Evolutionary conservation across 2,329 filamentous ascomycete species (phyloP).

Genomic region (Endoconidiophora polonica): DNA sequence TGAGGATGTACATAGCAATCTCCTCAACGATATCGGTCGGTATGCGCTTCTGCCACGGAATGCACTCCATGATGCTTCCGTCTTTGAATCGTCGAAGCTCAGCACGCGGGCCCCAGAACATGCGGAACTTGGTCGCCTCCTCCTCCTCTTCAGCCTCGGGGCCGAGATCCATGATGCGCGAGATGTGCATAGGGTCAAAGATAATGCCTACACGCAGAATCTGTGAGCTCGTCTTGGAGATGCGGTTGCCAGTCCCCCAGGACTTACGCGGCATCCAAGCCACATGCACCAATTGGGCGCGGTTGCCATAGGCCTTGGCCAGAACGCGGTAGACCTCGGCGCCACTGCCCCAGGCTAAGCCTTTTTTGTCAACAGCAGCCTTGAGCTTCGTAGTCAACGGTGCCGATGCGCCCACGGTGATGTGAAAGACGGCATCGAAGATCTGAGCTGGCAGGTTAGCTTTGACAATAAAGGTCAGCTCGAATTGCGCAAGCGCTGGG

Average conservation of each 20-base stretch:
- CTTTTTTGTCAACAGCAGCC: constrained; percentile 19
- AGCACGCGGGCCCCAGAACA: constrained; percentile 89
- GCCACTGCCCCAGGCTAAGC: constrained; percentile 29
- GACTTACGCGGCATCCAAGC: constrained; percentile 21
- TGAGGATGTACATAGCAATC: constrained; percentile 56
- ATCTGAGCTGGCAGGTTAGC: constrained; percentile 36
- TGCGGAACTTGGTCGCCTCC: constrained; percentile 63
- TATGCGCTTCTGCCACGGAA: constrained; percentile 61
- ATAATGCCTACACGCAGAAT: constrained; percentile 40
- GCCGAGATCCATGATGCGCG: constrained; percentile 70
- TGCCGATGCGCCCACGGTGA: constrained; percentile 17
- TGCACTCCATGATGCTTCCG: constrained; percentile 79
- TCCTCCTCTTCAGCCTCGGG: constrained; percentile 74
- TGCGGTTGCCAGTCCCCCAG: constrained; percentile 19
- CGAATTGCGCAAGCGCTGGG: constrained; percentile 61
- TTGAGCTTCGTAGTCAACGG: constrained; percentile 18
- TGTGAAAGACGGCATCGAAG: constrained; percentile 32
- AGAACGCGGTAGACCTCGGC: constrained; percentile 48
- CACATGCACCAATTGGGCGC: constrained; percentile 52
- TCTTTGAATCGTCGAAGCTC: constrained; percentile 91
- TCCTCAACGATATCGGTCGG: constrained; percentile 57
- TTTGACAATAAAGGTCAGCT: constrained; percentile 61
- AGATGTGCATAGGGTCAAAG: constrained; percentile 55
- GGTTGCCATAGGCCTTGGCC: constrained; percentile 55
- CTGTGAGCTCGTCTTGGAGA: constrained; percentile 2